Evolutionary conservation across 2,329 filamentous ascomycete species (phyloP).

Genomic region (Paraphaeosphaeria minitans): DNA sequence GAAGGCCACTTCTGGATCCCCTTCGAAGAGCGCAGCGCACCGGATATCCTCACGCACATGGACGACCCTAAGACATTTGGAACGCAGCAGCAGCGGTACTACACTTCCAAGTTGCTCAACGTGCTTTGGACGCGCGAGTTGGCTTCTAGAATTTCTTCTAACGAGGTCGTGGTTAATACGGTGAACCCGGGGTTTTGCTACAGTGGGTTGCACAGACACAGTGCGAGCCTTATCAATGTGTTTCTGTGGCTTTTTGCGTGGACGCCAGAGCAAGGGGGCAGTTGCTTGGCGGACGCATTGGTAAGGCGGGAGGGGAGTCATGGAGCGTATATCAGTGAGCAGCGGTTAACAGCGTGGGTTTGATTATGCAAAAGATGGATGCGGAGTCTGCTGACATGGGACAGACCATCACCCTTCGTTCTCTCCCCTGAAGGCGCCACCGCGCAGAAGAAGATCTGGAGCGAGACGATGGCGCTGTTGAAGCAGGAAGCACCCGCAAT

Average conservation of each 20-base stretch:
- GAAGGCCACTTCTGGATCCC: constrained; percentile 33
- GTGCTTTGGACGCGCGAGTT: constrained; percentile 23
- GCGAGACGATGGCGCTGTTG: constrained; percentile 40
- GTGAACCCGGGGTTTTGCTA: constrained; percentile 28
- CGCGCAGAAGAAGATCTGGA: constrained; percentile 49
- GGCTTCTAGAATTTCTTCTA: constrained; percentile 6
- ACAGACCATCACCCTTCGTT: constrained; percentile 23
- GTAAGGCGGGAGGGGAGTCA: constrained; percentile 18
- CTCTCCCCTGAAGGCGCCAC: constrained; percentile 38
- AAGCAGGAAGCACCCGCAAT: constrained; percentile 10
- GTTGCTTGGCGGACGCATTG: constrained; percentile 19
- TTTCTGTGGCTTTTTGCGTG: constrained; percentile 19
- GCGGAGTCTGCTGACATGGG: neutral
- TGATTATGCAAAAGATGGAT: neutral
- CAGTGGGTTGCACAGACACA: constrained; percentile 21
- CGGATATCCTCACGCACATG: constrained; percentile 19
- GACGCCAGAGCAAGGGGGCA: constrained; percentile 19
- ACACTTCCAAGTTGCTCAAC: constrained; percentile 26
- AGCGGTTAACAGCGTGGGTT: constrained; percentile 20
- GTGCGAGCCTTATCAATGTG: constrained; percentile 14
- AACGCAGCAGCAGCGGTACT: constrained; percentile 18
- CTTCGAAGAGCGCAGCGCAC: constrained; percentile 22
- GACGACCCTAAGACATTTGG: constrained; percentile 22
- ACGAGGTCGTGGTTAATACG: constrained; percentile 24
- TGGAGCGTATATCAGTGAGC: constrained; percentile 26